phyloP scores from a whole-genome alignment of 2,329 filamentous ascomycete genomes.

The Pseudogymnoascus sp. region DNA sequence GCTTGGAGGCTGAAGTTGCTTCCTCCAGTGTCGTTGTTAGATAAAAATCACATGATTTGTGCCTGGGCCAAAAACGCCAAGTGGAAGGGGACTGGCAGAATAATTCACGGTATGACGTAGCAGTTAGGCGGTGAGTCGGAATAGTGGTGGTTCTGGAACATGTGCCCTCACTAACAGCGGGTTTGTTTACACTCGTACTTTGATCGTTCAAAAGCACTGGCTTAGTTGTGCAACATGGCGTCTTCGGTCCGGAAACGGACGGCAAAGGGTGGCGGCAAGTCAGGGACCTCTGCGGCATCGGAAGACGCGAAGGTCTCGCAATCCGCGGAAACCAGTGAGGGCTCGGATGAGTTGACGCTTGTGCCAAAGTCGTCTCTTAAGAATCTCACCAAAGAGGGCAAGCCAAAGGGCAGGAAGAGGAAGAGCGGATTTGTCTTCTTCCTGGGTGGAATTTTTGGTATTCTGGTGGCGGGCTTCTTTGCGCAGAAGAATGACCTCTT shows the following conservation, averaged over 20 bases:
- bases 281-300: background rate
- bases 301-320: constrained; percentile 9
- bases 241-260: constrained; percentile 15
- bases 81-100: background rate
- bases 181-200: background rate
- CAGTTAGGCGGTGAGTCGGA: constrained; percentile 2
- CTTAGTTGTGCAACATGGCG: constrained; percentile 19
- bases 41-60: constrained; percentile 7
- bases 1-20: background rate
- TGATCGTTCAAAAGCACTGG: background rate
- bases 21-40: background rate
- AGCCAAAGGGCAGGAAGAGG: constrained; percentile 55
- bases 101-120: background rate
- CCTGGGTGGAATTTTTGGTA: constrained; percentile 81
- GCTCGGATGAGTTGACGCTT: constrained; percentile 40
- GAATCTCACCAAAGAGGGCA: constrained; percentile 19
- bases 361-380: constrained; percentile 42
- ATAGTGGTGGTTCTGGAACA: background rate
- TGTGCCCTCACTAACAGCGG: background rate
- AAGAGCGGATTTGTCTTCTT: constrained; percentile 76
- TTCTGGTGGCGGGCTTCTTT: constrained; percentile 84
- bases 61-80: constrained; percentile 1
- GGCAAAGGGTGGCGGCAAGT: background rate
- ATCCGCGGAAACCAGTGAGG: constrained; percentile 19
- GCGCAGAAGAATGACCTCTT: constrained; percentile 85